Base-by-base conservation (phyloP, 192 early-diverging fungal species). In the Podochytrium sp. region DNA sequence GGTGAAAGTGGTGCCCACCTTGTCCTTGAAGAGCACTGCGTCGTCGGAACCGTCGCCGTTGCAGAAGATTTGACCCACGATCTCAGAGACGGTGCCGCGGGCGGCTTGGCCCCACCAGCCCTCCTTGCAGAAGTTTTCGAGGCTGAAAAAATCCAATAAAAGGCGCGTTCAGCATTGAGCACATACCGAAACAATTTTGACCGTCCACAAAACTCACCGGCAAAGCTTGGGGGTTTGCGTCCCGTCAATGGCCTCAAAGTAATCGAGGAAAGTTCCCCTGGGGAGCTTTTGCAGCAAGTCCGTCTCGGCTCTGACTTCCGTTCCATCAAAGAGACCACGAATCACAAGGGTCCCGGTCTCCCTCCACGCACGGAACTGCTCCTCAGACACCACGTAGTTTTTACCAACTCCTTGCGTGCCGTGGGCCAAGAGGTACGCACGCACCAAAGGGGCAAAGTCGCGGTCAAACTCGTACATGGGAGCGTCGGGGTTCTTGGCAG, bases 401-500 rank as follows among this genome's bases (percentile, higher is more conserved):
- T 47, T 47, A 12, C 10, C 43, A 47, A 20, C 43, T 7, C 20
- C 43, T 20, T 47, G 43, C 20, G 43, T 47, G 20, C 43, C 43
- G 43, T 47, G 7, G 7, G 7, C 43, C 43, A 12, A 12, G 43
- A 47, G 43, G 20, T 47, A 47, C 7, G 10, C 20, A 47, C 43
- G 43, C 7, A 47, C 43, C 43, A 47, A 20, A 12, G 43, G 10
- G 7, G 43, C 43, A 47, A 47, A 47, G 43, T 47, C 43, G 43
- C 43, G 43, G 10, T 47, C 43, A 47, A 47, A 47, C 43, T 47
- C 43, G 43, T 47, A 47, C 43, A 47, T 20, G 20, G 43, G 43
- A 7, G 43, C 43, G 43, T 47, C 10, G 7, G 43, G 43, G 43
- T 47, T 47, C 57, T 87, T 86, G 32, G 85, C 76, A 6, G 79